Evolutionary conservation across 345 rosid genomes (phyloP), one percentile per base, ranked within the genome.

Genomic region (Jatropha curcas): DNA sequence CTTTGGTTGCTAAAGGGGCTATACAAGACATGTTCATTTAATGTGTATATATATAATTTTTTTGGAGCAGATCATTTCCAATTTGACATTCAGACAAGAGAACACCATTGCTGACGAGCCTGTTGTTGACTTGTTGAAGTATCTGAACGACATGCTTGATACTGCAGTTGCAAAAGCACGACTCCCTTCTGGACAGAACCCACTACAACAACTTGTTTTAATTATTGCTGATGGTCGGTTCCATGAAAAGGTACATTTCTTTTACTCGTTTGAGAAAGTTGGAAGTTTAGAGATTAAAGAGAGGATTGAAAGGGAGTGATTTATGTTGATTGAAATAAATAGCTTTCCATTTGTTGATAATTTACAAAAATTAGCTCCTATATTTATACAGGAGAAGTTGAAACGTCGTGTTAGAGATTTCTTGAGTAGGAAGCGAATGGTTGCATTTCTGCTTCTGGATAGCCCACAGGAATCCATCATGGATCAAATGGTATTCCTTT

Each of bases 151-250:
- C 53, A 83, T 88, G 91, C 87, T 95, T 62, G 97, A 95, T 62
- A 58, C 79, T 67, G 80, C 93, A 24, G 95, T 89, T 59, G 65
- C 83, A 59, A 88, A 74, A 64, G 90, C 97, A 25, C 77, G 96
- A 28, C 93, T 87, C 46, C 89, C 98, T 37, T 90, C 89, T n/a
- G 96, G 97, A n/a, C 96, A 90, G 72, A 95, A 92, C 79, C 97
- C 98, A 0, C 86, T 95, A 22, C 97, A 92, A 82, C 98, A 95
- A 81, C 98, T 95, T 73, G 99, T 95, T 60, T 83, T 95, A 72
- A 84, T 92, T 50, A 91, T 95, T 5, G 97, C 92, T 0, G 99
- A 92, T 75, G 98, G 99, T 19, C 89, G 88, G 62, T 89, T 95
- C 83, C 92, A 92, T 56, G 99, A 95, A 76, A 88, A 92, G 86